Conservation (phyloP, 2,329 filamentous ascomycete species). For the Mycosphaerella sp. region DNA sequence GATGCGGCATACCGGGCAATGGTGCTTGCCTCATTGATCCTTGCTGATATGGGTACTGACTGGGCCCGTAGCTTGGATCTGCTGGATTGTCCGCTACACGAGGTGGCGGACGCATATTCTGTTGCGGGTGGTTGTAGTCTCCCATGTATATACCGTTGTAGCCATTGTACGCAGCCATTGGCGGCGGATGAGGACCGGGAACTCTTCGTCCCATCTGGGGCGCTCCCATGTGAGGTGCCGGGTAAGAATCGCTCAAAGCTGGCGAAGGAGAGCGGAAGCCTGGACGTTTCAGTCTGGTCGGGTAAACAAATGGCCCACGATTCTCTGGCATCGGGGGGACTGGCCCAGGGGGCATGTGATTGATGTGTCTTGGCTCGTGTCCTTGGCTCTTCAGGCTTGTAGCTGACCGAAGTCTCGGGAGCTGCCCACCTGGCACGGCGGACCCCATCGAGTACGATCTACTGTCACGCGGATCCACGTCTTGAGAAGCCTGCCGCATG, state of each 20-base stretch:
- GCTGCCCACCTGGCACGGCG: constrained; percentile 32
- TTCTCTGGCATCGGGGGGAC: constrained; percentile 32
- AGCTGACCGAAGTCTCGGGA: constrained; percentile 42
- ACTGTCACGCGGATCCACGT: constrained; percentile 32
- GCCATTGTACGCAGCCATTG: constrained; percentile 28
- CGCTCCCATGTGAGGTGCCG: constrained; percentile 27
- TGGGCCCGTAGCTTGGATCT: constrained; percentile 23
- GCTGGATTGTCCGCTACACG: constrained; percentile 26
- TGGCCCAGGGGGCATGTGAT: constrained; percentile 30
- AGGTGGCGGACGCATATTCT: constrained; percentile 26
- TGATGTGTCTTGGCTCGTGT: constrained; percentile 27
- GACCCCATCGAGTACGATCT: constrained; percentile 42
- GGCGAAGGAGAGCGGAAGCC: constrained; percentile 41
- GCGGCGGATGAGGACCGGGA: constrained; percentile 25
- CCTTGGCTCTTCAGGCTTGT: constrained; percentile 42
- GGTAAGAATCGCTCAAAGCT: constrained; percentile 39
- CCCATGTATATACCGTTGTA: constrained; percentile 27
- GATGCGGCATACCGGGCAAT: constrained; percentile 19
- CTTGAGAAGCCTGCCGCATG: constrained; percentile 20
- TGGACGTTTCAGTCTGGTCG: constrained; percentile 38
- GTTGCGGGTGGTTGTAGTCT: constrained; percentile 20
- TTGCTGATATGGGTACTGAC: constrained; percentile 28
- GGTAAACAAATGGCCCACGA: constrained; percentile 40
- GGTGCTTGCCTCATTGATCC: constrained; percentile 23
- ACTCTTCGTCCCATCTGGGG: constrained; percentile 19